Percentiles rank a stretch among this genome's conserved stretches.
phyloP scores from a whole-genome alignment of 2,329 filamentous ascomycete genomes.

The Trichoderma sp. region DNA sequence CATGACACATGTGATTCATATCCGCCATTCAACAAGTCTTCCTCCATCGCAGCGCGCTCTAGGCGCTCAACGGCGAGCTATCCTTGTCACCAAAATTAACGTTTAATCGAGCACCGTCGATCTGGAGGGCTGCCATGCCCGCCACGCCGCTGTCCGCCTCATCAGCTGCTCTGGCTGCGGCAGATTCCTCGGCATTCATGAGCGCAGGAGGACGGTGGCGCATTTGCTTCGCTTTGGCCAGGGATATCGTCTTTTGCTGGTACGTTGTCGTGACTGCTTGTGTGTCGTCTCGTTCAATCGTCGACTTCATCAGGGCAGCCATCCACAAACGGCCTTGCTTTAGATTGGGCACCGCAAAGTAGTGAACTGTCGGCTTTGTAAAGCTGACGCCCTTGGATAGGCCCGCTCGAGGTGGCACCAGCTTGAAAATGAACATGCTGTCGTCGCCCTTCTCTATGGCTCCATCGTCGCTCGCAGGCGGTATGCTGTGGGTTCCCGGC shows the following conservation, averaged over 20 bases:
- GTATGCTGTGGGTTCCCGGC: conserved; percentile 59
- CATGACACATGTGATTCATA: conserved; percentile 15
- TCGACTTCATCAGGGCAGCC: conserved; percentile 98
- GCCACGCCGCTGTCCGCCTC: conserved; percentile 50
- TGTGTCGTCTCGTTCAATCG: conserved; percentile 87
- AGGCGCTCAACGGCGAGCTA: conserved; percentile 40
- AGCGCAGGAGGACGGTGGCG: conserved; percentile 87
- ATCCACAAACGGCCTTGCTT: conserved; percentile 93
- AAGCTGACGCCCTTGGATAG: conserved; percentile 92
- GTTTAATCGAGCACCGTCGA: conserved; percentile 40
- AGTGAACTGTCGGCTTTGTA: conserved; percentile 95
- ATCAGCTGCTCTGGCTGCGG: conserved; percentile 49
- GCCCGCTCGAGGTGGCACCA: conserved; percentile 86
- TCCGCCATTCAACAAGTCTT: conserved; percentile 21
- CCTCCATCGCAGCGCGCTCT: conserved; percentile 34
- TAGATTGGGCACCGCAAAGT: conserved; percentile 92
- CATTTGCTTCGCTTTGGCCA: conserved; percentile 85
- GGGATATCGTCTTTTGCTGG: conserved; percentile 93
- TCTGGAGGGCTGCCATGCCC: conserved; percentile 43
- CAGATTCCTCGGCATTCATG: conserved; percentile 65
- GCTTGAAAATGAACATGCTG: conserved; percentile 95
- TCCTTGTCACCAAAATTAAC: conserved; percentile 39
- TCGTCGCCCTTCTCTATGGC: conserved; percentile 59
- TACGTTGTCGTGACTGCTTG: conserved; percentile 87
- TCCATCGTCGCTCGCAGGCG: conserved; percentile 48